A percentile compares a stretch with the other conserved stretches of the same genome.
Evolutionary conservation across 768 basidiomycete genomes (phyloP).

Genomic region (Kwoniella sp.): DNA sequence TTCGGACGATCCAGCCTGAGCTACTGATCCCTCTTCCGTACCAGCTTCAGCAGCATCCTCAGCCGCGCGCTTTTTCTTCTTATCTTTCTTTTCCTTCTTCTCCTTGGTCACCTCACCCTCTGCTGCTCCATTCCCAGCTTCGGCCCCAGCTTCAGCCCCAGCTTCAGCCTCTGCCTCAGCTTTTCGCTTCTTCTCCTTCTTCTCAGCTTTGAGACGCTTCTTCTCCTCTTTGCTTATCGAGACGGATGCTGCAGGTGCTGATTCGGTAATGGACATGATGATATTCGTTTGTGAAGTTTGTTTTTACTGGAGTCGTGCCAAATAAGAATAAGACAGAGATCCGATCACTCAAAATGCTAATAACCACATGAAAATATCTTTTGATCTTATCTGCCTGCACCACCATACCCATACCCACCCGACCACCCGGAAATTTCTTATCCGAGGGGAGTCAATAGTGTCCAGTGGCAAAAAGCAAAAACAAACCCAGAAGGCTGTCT

Average conservation of each 20-base stretch:
- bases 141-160: slow-evolving; percentile 12
- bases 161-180: slow-evolving; percentile 20
- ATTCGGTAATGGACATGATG: slow-evolving; percentile 21
- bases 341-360: no score
- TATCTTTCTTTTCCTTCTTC: slow-evolving; percentile 50
- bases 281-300: no score
- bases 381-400: neutral
- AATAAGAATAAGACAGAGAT: no score
- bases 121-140: slow-evolving; percentile 10
- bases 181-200: slow-evolving; percentile 31
- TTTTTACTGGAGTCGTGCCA: no score
- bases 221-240: slow-evolving; percentile 31
- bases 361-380: slow-evolving; percentile 11
- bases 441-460: slow-evolving; percentile 3
- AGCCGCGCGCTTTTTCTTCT: slow-evolving; percentile 25
- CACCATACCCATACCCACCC: no score
- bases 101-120: slow-evolving; percentile 52
- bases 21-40: slow-evolving; percentile 10
- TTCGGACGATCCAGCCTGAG: slow-evolving; percentile 1
- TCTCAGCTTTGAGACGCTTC: slow-evolving; percentile 26
- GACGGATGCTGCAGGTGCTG: neutral
- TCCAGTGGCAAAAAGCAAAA: neutral
- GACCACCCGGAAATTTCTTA: slow-evolving; percentile 25
- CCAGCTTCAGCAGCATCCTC: slow-evolving; percentile 4
- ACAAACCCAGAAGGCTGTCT: neutral